Evolutionary conservation across 176 grass and related monocot species (phyloP).

Genomic region (Pharus latifolius): DNA sequence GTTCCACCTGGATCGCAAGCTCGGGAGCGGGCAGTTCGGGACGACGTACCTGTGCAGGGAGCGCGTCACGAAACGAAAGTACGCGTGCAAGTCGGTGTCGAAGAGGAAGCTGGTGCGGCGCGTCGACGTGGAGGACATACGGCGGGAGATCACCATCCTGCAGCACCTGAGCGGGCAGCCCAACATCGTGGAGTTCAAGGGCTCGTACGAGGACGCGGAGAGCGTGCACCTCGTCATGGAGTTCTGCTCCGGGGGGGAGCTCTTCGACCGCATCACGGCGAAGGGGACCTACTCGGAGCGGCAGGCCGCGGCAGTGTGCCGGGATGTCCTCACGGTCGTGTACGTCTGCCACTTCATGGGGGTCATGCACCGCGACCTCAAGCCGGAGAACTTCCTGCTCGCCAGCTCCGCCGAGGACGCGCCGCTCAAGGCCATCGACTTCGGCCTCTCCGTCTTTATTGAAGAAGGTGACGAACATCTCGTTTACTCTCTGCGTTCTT

Average conservation of each 20-base stretch:
- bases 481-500: not conserved
- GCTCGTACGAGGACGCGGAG: slow-evolving; percentile 60
- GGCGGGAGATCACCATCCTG: slow-evolving; percentile 82
- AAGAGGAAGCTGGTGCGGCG: slow-evolving; percentile 69
- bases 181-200: slow-evolving; percentile 85
- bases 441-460: slow-evolving; percentile 80
- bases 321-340: slow-evolving; percentile 60
- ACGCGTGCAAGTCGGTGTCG: slow-evolving; percentile 89
- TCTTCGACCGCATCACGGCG: slow-evolving; percentile 75
- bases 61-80: slow-evolving; percentile 27
- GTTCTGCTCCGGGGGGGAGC: slow-evolving; percentile 82
- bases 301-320: slow-evolving; percentile 52
- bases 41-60: slow-evolving; percentile 85
- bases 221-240: slow-evolving; percentile 82
- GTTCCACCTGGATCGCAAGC: slow-evolving; percentile 57
- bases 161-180: slow-evolving; percentile 86
- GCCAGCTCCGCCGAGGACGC: slow-evolving; percentile 43
- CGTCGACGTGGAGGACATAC: slow-evolving; percentile 61
- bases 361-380: slow-evolving; percentile 83
- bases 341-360: slow-evolving; percentile 95
- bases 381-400: slow-evolving; percentile 85
- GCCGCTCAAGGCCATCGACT: slow-evolving; percentile 79
- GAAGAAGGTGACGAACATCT: slow-evolving; percentile 46
- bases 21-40: slow-evolving; percentile 72
- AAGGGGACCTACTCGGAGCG: slow-evolving; percentile 61